Evolutionary conservation across 2,329 filamentous ascomycete species (phyloP).

Genomic region (Diaporthe ampelina): DNA sequence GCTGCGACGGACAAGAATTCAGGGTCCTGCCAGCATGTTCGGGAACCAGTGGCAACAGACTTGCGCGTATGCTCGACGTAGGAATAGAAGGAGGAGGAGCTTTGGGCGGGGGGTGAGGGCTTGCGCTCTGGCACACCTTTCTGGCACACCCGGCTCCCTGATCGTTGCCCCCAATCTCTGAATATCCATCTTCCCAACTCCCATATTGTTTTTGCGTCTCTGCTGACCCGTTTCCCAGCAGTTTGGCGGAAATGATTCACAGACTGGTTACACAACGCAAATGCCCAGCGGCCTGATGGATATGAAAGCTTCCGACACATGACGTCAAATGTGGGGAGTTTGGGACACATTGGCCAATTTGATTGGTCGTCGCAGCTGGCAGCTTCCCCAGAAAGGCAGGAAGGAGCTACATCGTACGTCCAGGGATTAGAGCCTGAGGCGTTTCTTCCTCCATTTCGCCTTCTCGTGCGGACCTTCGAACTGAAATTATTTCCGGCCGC

Average conservation of each 20-base stretch:
- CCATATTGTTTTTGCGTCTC: background rate
- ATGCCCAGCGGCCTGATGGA: constrained; percentile 11
- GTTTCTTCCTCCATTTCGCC: background rate
- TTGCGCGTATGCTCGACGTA: background rate
- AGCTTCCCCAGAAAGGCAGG: constrained; percentile 30
- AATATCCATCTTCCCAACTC: background rate
- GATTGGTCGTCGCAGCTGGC: constrained; percentile 9
- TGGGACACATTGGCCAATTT: background rate
- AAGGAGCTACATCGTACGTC: background rate
- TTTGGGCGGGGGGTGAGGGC: background rate
- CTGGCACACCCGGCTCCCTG: background rate
- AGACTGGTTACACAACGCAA: background rate
- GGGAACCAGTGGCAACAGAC: constrained; percentile 18
- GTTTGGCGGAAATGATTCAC: background rate
- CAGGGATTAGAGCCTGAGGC: constrained; percentile 13
- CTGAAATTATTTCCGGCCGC: background rate
- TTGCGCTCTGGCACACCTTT: too few relatives aligned
- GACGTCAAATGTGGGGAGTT: constrained; percentile 7
- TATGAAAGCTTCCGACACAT: constrained; percentile 11
- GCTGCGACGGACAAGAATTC: background rate
- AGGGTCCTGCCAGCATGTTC: constrained; percentile 15
- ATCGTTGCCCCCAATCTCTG: background rate
- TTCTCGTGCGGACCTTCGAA: background rate
- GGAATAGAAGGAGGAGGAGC: background rate
- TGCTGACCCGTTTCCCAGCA: background rate